Evolutionary conservation across 2,329 filamentous ascomycete genomes (phyloP), one percentile per base, ranked within the genome.

Genomic region (Talaromyces rugulosus): DNA sequence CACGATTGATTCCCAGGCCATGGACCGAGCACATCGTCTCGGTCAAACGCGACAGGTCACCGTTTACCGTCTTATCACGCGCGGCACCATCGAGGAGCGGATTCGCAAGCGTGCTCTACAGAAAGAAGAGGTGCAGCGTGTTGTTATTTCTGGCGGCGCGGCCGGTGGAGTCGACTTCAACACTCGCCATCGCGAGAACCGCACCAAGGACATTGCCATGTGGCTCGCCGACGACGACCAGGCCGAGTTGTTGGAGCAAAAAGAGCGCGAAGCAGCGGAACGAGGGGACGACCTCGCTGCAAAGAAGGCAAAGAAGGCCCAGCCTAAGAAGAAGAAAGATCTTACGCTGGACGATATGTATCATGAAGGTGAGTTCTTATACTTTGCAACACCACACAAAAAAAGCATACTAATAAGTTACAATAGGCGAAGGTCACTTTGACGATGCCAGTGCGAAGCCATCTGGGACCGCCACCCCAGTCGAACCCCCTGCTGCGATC

Each of bases 151-250:
- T 56, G 95, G 94, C 68, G 92, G 93, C 62, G 85, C 87, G 47
- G 85, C 85, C 66, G 89, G 90, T 61, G 90, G 90, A 65, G 94
- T 98, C 65, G 95, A 98, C 81, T 98, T 99, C 83, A 98, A 96
- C 75, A 95, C 94, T 58, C 89, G 95, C 59, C 86, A 89, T 66
- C 88, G 88, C 64, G 94, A 97, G 80, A 97, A 96, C 78, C 87
- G 93, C 65, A 97, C 96, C 74, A 96, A 96, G 78, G 95, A 99
- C 72, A 98, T 98, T 77, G 95, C 95, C 53, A 90, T 98, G 89
- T 98, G 95, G 95, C 87, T 99, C 66, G 94, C 94, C 18, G 95
- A 99, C 73, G 95, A 98, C 68, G 94, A 98, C 62, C 92, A 98
- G 74, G 95, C 92, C 1, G 94, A 95, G 71, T 85, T 95, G 75